Evolutionary conservation across 352 stramenopile genomes (phyloP).

Genomic region (Aphanomyces astaci): DNA sequence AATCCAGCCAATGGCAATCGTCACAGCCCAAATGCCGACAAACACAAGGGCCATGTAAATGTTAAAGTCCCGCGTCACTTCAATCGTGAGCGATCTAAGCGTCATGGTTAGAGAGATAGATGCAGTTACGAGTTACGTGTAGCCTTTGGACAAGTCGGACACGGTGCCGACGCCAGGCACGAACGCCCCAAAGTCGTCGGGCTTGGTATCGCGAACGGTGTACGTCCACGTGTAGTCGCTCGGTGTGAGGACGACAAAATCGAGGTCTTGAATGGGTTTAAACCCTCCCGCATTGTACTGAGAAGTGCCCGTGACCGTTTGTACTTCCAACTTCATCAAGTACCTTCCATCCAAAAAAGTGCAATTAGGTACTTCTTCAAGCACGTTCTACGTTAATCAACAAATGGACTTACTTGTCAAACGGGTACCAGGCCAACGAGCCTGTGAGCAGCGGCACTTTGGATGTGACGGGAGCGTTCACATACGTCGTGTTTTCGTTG

Average conservation of each 20-base stretch:
- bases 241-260: background rate
- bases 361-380: slow-evolving; percentile 1
- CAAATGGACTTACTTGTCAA: slow-evolving; percentile 3
- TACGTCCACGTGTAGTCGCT: slow-evolving; percentile 17
- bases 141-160: background rate
- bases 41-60: slow-evolving; percentile 14
- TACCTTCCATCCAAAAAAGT: background rate
- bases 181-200: background rate
- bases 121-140: background rate
- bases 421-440: slow-evolving; percentile 8
- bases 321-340: slow-evolving; percentile 1
- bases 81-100: background rate
- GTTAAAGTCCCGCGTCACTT: slow-evolving; percentile 14
- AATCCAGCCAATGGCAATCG: slow-evolving; percentile 19
- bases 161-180: slow-evolving; percentile 4
- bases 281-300: slow-evolving; percentile 1
- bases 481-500: slow-evolving; percentile 7
- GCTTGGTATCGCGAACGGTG: background rate
- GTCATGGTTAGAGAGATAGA: background rate
- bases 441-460: slow-evolving; percentile 4
- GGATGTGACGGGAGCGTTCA: background rate
- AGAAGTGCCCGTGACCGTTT: background rate
- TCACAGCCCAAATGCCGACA: slow-evolving; percentile 19
- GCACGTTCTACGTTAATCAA: no score
- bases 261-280: background rate